A percentile compares a stretch with the other conserved stretches of the same genome.
Evolutionary conservation across 495 filamentous ascomycete species (phyloP).

Genomic region (Trichoderma erinaceum): DNA sequence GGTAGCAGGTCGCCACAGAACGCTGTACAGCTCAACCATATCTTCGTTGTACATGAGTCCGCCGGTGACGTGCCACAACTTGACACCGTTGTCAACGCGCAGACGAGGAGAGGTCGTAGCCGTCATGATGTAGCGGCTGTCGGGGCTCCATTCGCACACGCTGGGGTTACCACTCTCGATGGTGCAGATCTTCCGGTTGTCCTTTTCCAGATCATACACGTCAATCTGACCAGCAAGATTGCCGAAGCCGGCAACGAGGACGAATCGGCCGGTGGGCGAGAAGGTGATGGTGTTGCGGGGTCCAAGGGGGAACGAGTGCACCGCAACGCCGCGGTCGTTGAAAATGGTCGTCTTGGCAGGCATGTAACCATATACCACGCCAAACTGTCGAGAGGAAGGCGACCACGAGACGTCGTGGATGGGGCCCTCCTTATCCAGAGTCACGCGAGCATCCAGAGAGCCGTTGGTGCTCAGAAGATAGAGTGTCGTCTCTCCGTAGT

Average conservation of each 20-base stretch:
- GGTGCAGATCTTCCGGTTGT: conserved; percentile 83
- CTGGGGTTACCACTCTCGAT: conserved; percentile 94
- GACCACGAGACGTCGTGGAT: conserved; percentile 99
- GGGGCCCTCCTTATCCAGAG: conserved; percentile 93
- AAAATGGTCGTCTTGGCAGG: conserved; percentile 97
- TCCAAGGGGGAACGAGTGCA: conserved; percentile 73
- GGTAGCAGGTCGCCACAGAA: conserved; percentile 78
- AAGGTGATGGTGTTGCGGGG: conserved; percentile 94
- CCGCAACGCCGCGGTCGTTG: conserved; percentile 73
- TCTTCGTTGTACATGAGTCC: conserved; percentile 92
- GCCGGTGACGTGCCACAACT: conserved; percentile 90
- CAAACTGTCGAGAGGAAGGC: conserved; percentile 92
- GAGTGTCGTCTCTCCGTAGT: conserved; percentile 96
- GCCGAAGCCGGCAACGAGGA: conserved; percentile 91
- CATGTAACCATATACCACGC: conserved; percentile 95
- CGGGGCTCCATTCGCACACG: conserved; percentile 93
- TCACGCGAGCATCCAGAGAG: conserved; percentile 83
- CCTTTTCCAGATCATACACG: conserved; percentile 88
- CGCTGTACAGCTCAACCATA: conserved; percentile 87
- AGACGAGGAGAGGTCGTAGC: conserved; percentile 92
- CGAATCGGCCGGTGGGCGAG: conserved; percentile 88
- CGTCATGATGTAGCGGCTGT: conserved; percentile 90
- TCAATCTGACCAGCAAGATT: conserved; percentile 97
- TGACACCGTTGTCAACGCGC: conserved; percentile 92
- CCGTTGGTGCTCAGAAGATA: conserved; percentile 91